Evolutionary conservation across 2,329 filamentous ascomycete species (phyloP).

Genomic region (Trichophyton mentagrophytes): DNA sequence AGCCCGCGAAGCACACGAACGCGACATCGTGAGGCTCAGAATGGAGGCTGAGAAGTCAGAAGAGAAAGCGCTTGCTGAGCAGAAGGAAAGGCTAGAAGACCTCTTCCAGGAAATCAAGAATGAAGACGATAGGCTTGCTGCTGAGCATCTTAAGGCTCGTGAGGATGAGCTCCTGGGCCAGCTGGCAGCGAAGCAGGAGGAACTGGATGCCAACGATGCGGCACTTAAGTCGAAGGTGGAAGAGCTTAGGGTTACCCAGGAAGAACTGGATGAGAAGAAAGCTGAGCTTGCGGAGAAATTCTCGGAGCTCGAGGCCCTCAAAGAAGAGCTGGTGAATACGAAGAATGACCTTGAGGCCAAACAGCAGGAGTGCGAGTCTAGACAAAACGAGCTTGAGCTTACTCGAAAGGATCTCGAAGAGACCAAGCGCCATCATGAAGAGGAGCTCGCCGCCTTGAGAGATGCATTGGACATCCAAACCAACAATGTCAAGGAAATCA

Average conservation of each 20-base stretch:
- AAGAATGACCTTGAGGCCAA: conserved; percentile 21
- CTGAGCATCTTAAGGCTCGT: conserved; percentile 25
- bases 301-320: conserved; percentile 16
- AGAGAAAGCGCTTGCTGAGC: conserved; percentile 25
- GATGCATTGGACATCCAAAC: conserved; percentile 14
- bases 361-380: conserved; percentile 12
- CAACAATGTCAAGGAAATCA: conserved; percentile 14
- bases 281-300: conserved; percentile 14
- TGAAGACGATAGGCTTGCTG: conserved; percentile 30
- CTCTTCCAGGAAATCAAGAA: conserved; percentile 36
- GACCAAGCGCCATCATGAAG: conserved; percentile 17
- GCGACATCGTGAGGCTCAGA: conserved; percentile 36
- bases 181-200: conserved; percentile 21
- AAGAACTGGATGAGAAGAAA: conserved; percentile 19
- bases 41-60: conserved; percentile 24
- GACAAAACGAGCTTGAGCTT: conserved; percentile 14
- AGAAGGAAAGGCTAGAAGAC: conserved; percentile 36
- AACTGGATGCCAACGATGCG: conserved; percentile 18
- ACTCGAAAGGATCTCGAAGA: conserved; percentile 24
- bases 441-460: conserved; percentile 13
- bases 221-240: conserved; percentile 14
- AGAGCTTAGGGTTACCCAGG: conserved; percentile 11
- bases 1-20: conserved; percentile 24
- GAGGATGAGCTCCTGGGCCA: conserved; percentile 34
- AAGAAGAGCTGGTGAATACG: conserved; percentile 21